Evolutionary conservation across 1,284 basidiomycete genomes (phyloP), one percentile per base, ranked within the genome.

Genomic region (Ustilago nuda): DNA sequence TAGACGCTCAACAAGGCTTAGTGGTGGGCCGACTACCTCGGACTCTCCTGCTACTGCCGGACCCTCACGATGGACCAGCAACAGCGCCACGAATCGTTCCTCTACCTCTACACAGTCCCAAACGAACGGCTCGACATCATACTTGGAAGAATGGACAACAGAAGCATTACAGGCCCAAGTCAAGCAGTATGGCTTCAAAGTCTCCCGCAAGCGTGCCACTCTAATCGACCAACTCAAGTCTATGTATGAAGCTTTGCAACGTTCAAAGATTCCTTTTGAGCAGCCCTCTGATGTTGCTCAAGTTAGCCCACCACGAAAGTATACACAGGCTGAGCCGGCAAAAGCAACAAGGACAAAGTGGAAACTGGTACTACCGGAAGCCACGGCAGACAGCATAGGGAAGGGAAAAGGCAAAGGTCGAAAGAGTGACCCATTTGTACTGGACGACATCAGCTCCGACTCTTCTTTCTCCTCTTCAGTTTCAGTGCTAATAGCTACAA

Each of bases 131-230:
- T 23, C 17, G 1, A 23, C 41, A 13, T 53, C 64, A 2, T 43
- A 66, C 35, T 67, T 76, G 17, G 68, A 76, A 17, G 64, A 64
- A 58, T 76, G 73, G 73, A 36, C 64, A 0, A 55, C 54, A 4
- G 55, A 50, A 8, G 41, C 37, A 15, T 61, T 76, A 1, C 73
- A 76, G 43, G 54, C 67, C 2, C 60, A 76, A 48, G 73, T 76
- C 19, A 76, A 72, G 33, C 50, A 55, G 8, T 76, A 72, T 35
- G 74, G 74, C 35, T 76, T 76, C 74, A 72, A 72, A 43, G 61
- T 63, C 7, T 72, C 70, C 1, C 59, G 74, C 12, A 61, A 64
- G 23, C 51, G 70, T 2, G 8, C 45, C 11, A 72, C 70, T n/a
- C 53, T 76, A 6, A 63, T 76, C 6, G 74, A 76, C 12, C 74